Evolutionary conservation across 768 basidiomycete species (phyloP).

Genomic region (Trametes cinnabarina): DNA sequence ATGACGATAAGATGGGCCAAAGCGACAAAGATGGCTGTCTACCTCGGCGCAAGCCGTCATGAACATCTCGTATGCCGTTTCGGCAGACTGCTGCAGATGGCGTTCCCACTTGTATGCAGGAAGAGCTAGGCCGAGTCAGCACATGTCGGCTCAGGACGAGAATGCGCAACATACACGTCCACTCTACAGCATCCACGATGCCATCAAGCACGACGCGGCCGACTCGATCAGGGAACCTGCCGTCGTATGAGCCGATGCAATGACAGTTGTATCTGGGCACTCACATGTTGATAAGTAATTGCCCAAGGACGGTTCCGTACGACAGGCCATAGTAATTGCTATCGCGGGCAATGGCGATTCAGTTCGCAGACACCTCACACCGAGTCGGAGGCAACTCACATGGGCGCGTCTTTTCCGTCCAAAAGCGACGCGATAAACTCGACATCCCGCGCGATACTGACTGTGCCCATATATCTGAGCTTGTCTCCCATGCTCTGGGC

Average conservation of each 20-base stretch:
- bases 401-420: conserved; percentile 29
- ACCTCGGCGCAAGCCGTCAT: conserved; percentile 28
- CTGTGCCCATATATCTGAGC: conserved; percentile 32
- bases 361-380: not conserved
- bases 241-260: not conserved
- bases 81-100: conserved; percentile 28
- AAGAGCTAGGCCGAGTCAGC: conserved; percentile 2
- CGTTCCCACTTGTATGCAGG: conserved; percentile 23
- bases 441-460: conserved; percentile 33
- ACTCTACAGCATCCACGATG: conserved; percentile 30
- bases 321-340: conserved; percentile 34
- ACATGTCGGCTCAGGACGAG: not conserved
- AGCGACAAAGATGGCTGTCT: not conserved
- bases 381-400: conserved; percentile 17
- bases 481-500: conserved; percentile 28
- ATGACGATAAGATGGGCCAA: not conserved
- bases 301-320: conserved; percentile 34
- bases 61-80: conserved; percentile 27
- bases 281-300: conserved; percentile 35
- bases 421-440: conserved; percentile 29
- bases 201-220: conserved; percentile 34
- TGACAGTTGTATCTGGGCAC: not conserved
- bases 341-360: not conserved
- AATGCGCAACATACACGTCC: conserved; percentile 22
- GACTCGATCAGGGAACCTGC: conserved; percentile 32